phyloP scores from a whole-genome alignment of 139 green algal species.

The Tetraselmis striata region DNA sequence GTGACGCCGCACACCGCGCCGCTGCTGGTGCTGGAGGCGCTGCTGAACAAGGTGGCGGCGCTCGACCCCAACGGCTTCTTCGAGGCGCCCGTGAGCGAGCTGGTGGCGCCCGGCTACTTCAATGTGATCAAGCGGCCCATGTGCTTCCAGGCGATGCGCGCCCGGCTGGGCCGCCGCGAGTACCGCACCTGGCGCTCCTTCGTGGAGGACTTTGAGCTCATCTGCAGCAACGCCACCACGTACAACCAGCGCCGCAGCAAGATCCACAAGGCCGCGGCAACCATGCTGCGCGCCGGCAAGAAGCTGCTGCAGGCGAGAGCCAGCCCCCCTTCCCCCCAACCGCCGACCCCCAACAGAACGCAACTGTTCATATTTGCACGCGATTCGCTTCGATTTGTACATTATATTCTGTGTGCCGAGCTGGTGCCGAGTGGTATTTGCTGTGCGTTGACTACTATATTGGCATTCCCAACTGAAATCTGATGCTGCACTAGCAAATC shows the following conservation, averaged over 20 bases:
- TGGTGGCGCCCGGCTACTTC: constrained; percentile 36
- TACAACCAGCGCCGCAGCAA: constrained; percentile 40
- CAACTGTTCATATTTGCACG: too few species aligned
- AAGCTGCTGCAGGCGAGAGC: constrained; percentile 30
- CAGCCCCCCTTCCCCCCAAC: too few species aligned
- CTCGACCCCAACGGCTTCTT: constrained; percentile 46
- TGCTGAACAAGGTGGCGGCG: constrained; percentile 19
- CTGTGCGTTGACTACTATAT: too few species aligned
- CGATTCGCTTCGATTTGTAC: too few species aligned
- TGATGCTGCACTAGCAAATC: too few species aligned
- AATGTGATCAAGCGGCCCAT: constrained; percentile 45
- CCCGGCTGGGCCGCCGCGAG: constrained; percentile 25
- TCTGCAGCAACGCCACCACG: constrained; percentile 38
- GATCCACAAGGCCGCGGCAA: constrained; percentile 38
- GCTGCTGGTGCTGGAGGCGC: constrained; percentile 14
- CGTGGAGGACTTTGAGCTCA: constrained; percentile 40
- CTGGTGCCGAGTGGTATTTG: too few species aligned
- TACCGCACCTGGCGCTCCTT: constrained; percentile 37
- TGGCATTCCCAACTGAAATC: too few species aligned
- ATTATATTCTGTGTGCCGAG: too few species aligned
- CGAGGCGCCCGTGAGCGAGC: constrained; percentile 28
- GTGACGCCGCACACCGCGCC: background rate
- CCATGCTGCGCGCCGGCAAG: constrained; percentile 28
- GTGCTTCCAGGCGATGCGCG: constrained; percentile 39
- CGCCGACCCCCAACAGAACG: too few species aligned